A percentile compares a stretch with the other conserved stretches of the same genome.
phyloP scores from a whole-genome alignment of 2,329 filamentous ascomycete species.

The Botrytis porri region DNA sequence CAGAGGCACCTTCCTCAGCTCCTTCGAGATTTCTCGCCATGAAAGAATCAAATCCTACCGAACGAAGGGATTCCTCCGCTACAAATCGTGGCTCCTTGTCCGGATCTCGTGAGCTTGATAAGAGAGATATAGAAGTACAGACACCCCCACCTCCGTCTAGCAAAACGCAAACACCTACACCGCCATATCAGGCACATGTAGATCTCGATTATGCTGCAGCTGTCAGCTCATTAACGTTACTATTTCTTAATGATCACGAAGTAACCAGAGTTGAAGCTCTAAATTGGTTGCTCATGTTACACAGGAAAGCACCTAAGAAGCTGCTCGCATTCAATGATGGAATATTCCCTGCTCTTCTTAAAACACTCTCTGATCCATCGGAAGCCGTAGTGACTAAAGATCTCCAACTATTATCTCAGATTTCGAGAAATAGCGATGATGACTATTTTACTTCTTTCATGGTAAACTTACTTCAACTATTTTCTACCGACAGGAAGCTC shows the following conservation, averaged over 20 bases:
- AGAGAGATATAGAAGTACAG: constrained; percentile 51
- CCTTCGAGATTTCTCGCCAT: constrained; percentile 44
- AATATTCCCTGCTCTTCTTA: constrained; percentile 91
- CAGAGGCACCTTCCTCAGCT: constrained; percentile 41
- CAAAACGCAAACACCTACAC: constrained; percentile 35
- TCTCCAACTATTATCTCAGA: constrained; percentile 88
- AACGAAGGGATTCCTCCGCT: constrained; percentile 36
- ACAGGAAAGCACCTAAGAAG: constrained; percentile 89
- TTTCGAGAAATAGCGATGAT: constrained; percentile 93
- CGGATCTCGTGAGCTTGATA: constrained; percentile 48
- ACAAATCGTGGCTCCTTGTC: constrained; percentile 40
- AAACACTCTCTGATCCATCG: constrained; percentile 91
- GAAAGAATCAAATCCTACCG: constrained; percentile 36
- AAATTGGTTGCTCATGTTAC: constrained; percentile 96
- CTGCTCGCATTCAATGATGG: constrained; percentile 95
- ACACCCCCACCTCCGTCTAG: constrained; percentile 45
- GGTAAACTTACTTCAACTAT: constrained; percentile 92
- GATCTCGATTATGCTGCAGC: constrained; percentile 96
- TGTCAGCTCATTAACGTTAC: constrained; percentile 85
- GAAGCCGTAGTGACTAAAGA: constrained; percentile 96
- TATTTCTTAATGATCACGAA: constrained; percentile 96
- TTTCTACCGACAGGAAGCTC: constrained; percentile 87
- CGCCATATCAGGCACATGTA: constrained; percentile 50
- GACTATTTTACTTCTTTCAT: constrained; percentile 98
- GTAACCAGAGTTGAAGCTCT: constrained; percentile 90